Percentiles rank a stretch among this genome's conserved stretches.
These are phyloP conservation scores for Isabelozyma heimii DNA, from an alignment of 805 yeast species.

Conservation along the genomic window DNA sequence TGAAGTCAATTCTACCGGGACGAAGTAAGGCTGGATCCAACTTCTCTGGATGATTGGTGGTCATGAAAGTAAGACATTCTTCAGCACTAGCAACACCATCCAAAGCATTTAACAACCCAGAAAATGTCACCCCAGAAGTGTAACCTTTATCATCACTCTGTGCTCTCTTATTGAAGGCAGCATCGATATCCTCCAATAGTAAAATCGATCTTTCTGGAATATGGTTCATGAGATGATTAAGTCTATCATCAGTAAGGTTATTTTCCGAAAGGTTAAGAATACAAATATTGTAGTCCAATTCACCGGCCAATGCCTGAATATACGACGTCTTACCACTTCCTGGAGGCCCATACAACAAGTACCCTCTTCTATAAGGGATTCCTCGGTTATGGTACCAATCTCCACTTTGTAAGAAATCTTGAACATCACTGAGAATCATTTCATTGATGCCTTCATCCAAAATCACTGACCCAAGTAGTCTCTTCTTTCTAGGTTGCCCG, in stretches of 20 bases:
- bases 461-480: conserved; percentile 81
- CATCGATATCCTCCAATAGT: conserved; percentile 89
- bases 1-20: conserved; percentile 92
- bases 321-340: conserved; percentile 96
- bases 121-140: conserved; percentile 87
- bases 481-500: conserved; percentile 89
- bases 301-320: conserved; percentile 96
- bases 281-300: conserved; percentile 92
- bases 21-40: conserved; percentile 90
- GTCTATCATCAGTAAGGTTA: conserved; percentile 88
- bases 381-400: conserved; percentile 95
- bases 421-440: conserved; percentile 63
- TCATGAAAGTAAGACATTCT: conserved; percentile 95
- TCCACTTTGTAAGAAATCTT: conserved; percentile 75
- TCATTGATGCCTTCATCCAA: conserved; percentile 75
- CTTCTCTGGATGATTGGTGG: conserved; percentile 94
- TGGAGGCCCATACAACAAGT: conserved; percentile 93
- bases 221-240: conserved; percentile 94
- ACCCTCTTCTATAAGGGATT: conserved; percentile 96
- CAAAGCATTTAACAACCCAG: conserved; percentile 88
- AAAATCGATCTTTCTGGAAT: conserved; percentile 86
- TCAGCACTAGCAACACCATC: conserved; percentile 99
- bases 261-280: conserved; percentile 87
- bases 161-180: conserved; percentile 84
- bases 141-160: conserved; percentile 77